A percentile compares a stretch with the other conserved stretches of the same genome.
These are phyloP conservation scores for Paralagenidium karlingii DNA, from an alignment of 352 stramenopile genomes.

Conservation along the genomic window DNA sequence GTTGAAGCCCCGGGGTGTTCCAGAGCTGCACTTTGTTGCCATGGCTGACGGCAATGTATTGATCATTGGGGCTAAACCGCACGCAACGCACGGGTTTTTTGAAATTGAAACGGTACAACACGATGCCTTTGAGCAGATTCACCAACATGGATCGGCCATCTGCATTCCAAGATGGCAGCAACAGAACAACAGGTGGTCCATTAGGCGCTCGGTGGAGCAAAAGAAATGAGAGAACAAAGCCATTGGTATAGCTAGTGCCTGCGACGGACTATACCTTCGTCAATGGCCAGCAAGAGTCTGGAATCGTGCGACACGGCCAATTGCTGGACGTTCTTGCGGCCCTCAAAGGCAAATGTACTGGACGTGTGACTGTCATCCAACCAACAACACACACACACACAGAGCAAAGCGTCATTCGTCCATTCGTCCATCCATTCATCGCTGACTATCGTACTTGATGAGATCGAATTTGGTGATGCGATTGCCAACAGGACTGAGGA, in stretches of 20 bases:
- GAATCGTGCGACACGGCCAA: constrained; percentile 85
- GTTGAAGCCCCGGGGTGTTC: constrained; percentile 67
- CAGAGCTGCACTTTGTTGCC: constrained; percentile 89
- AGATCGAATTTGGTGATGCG: constrained; percentile 92
- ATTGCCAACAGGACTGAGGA: constrained; percentile 89
- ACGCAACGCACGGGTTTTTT: constrained; percentile 82
- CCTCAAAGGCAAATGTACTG: constrained; percentile 86
- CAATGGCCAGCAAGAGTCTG: constrained; percentile 79
- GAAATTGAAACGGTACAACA: constrained; percentile 92
- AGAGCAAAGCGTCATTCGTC: not conserved
- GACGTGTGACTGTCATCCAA: constrained; percentile 66
- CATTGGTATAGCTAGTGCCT: not conserved
- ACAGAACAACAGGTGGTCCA: constrained; percentile 6
- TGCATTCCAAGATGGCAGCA: no score
- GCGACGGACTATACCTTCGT: no score
- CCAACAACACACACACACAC: constrained; percentile 1
- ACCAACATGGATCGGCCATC: constrained; percentile 86
- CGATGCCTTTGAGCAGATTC: constrained; percentile 79
- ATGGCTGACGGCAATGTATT: constrained; percentile 79
- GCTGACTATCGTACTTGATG: constrained; percentile 85
- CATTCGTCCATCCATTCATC: no score
- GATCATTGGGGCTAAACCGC: constrained; percentile 83
- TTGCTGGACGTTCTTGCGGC: constrained; percentile 80
- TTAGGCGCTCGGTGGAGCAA: not conserved
- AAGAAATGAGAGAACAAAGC: no score